These are phyloP conservation scores for Ceratocystis alfenasii DNA, from an alignment of 2,329 filamentous ascomycete species.

Conservation along the genomic window DNA sequence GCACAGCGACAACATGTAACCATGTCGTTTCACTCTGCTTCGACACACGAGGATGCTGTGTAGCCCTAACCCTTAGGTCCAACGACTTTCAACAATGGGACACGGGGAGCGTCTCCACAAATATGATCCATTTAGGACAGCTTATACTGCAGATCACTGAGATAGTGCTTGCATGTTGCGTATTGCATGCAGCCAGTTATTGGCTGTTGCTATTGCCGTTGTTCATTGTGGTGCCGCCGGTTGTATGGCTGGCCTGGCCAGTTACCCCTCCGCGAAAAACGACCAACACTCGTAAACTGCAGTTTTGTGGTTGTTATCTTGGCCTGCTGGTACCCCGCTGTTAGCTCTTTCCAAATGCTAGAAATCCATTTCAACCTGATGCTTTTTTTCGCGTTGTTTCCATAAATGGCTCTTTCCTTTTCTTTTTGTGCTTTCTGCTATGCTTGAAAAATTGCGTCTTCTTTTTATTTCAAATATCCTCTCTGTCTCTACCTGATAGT, in stretches of 20 bases:
- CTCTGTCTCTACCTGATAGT: neutral
- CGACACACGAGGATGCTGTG: neutral
- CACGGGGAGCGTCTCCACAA: no score
- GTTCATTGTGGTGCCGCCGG: neutral
- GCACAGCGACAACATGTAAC: no score
- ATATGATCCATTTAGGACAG: no score
- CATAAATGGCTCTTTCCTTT: neutral
- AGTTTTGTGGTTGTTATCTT: neutral
- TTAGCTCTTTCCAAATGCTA: neutral
- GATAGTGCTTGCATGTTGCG: no score
- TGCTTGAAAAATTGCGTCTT: neutral
- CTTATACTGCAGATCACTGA: no score
- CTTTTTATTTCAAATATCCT: neutral
- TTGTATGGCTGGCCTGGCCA: no score
- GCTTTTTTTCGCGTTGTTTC: neutral
- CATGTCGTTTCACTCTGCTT: neutral
- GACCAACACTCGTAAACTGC: neutral
- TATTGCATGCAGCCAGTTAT: no score
- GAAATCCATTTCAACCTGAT: neutral
- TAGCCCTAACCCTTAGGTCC: neutral
- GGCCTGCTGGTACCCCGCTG: slow-evolving; percentile 4
- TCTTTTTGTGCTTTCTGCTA: neutral
- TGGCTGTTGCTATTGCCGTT: no score
- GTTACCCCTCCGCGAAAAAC: neutral
- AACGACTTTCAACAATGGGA: no score